These are phyloP conservation scores for Clitopilus hobsonii DNA, from an alignment of 768 basidiomycete species.

Conservation along the genomic window DNA sequence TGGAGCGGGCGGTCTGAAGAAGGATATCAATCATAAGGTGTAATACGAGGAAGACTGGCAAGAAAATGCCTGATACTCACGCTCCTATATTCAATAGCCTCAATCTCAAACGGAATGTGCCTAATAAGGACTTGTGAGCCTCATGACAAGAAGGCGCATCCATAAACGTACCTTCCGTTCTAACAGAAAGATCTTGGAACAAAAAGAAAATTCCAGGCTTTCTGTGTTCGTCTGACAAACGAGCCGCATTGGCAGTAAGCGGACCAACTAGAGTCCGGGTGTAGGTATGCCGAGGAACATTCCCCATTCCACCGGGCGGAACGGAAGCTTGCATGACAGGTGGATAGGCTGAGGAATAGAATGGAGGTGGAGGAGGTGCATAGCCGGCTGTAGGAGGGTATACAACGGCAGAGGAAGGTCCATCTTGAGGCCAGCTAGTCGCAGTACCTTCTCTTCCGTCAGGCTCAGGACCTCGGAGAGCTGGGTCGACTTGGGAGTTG, in stretches of 20 bases:
- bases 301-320: constrained; percentile 24
- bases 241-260: constrained; percentile 80
- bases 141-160: constrained; percentile 6
- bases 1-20: constrained; percentile 63
- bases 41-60: constrained; percentile 5
- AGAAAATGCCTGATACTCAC: constrained; percentile 52
- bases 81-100: constrained; percentile 87
- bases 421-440: constrained; percentile 23
- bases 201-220: constrained; percentile 90
- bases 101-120: constrained; percentile 81
- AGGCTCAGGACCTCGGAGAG: constrained; percentile 29
- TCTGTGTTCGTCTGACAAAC: constrained; percentile 79
- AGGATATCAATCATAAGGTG: neutral
- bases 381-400: neutral
- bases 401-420: constrained; percentile 1
- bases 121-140: constrained; percentile 30
- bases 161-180: constrained; percentile 70
- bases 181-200: constrained; percentile 89
- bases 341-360: constrained; percentile 16
- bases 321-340: constrained; percentile 8
- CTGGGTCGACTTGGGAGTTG: constrained; percentile 33
- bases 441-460: constrained; percentile 30
- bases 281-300: constrained; percentile 68
- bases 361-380: constrained; percentile 19
- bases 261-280: constrained; percentile 90